These are phyloP conservation scores for Luffa acutangula DNA, from an alignment of 306 rosid species.

Conservation along the genomic window DNA sequence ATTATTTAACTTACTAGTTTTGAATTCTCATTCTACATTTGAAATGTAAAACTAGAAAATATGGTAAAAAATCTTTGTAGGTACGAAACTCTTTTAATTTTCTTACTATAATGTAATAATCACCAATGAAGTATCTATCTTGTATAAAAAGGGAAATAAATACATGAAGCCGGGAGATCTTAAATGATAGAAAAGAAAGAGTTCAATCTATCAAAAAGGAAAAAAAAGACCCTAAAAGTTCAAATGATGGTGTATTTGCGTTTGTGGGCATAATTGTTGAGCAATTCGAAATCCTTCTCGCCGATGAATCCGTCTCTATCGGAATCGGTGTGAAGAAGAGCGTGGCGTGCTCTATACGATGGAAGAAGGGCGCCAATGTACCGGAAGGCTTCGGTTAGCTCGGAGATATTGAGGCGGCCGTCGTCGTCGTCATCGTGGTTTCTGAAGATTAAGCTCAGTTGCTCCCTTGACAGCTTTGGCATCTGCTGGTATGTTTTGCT, in stretches of 20 bases:
- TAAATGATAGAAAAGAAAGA: no score
- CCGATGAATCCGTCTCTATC: slow-evolving; percentile 18
- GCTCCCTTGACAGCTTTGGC: not conserved
- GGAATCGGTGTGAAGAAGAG: not conserved
- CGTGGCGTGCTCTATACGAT: not conserved
- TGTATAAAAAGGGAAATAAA: no score
- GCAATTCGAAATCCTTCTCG: slow-evolving; percentile 9
- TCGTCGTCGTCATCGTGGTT: not conserved
- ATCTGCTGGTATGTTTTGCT: not conserved
- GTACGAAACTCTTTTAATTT: no score
- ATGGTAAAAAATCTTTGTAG: no score
- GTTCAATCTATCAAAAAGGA: no score
- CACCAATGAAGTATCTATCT: no score
- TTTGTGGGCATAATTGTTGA: not conserved
- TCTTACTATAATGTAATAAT: no score
- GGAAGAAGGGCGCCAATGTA: not conserved
- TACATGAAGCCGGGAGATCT: no score
- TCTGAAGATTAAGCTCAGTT: not conserved
- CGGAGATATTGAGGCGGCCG: not conserved
- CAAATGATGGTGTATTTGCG: not conserved
- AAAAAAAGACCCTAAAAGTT: no score
- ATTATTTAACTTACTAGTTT: no score
- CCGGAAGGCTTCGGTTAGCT: not conserved
- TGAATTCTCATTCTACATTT: no score
- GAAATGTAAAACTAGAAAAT: no score